phyloP scores from a whole-genome alignment of 2,329 filamentous ascomycete species.

The Neobulgaria alba region DNA sequence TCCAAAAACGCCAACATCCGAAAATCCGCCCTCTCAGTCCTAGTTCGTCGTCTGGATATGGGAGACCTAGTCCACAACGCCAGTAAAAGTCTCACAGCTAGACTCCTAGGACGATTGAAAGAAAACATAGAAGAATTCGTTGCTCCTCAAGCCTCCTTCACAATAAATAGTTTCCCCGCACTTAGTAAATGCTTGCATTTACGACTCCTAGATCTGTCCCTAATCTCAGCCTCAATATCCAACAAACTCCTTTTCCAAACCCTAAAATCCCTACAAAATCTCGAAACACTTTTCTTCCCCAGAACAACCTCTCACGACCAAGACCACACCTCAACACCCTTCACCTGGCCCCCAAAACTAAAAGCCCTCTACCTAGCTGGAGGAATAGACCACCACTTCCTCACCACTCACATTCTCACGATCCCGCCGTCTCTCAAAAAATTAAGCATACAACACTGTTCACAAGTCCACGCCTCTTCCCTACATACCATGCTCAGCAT shows the following conservation, averaged over 20 bases:
- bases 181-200: constrained; percentile 27
- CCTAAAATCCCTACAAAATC: constrained; percentile 19
- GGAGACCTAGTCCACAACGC: constrained; percentile 27
- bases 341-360: constrained; percentile 27
- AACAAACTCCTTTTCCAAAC: constrained; percentile 27
- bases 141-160: constrained; percentile 28
- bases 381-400: constrained; percentile 24
- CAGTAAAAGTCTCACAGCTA: constrained; percentile 25
- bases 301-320: constrained; percentile 15
- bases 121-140: constrained; percentile 28
- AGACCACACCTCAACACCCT: constrained; percentile 9
- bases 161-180: constrained; percentile 29
- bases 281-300: constrained; percentile 28
- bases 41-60: constrained; percentile 28
- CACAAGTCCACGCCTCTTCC: constrained; percentile 17
- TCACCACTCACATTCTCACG: constrained; percentile 14
- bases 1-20: constrained; percentile 30
- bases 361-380: constrained; percentile 27
- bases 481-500: constrained; percentile 16
- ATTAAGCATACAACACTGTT: constrained; percentile 28
- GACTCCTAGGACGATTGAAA: constrained; percentile 27
- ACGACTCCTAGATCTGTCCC: constrained; percentile 25
- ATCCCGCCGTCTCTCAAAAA: constrained; percentile 17
- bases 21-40: constrained; percentile 20
- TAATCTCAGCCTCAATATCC: constrained; percentile 27